A percentile compares a stretch with the other conserved stretches of the same genome.
Conservation (phyloP, 257 asterid species). For the Nyctanthes arbortristis region DNA sequence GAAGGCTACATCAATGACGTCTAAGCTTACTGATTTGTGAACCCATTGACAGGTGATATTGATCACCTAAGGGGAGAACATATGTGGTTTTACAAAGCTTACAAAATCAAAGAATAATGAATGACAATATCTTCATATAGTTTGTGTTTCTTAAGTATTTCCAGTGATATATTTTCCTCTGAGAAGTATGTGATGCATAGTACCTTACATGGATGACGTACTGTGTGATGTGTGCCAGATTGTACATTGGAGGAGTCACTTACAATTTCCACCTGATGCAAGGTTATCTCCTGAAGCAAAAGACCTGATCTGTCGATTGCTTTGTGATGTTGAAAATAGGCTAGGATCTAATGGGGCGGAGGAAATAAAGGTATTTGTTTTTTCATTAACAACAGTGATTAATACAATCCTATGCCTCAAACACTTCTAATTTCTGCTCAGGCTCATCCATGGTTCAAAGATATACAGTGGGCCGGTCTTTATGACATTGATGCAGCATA, state of each 20-base stretch:
- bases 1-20: conserved; percentile 2
- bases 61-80: not conserved
- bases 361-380: conserved; percentile 61
- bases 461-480: conserved; percentile 63
- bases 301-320: conserved; percentile 63
- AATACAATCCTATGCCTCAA: not conserved
- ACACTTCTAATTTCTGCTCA: conserved; percentile 19
- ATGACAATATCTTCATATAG: not conserved
- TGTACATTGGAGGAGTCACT: conserved; percentile 70
- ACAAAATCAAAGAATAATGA: not conserved
- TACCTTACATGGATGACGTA: conserved; percentile 2
- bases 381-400: conserved; percentile 1
- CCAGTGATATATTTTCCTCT: conserved; percentile 5
- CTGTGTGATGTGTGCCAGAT: conserved; percentile 41
- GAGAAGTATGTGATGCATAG: conserved; percentile 9
- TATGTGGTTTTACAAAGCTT: not conserved
- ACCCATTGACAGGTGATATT: not conserved
- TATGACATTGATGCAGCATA: conserved; percentile 81
- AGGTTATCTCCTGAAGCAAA: conserved; percentile 69
- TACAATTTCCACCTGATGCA: conserved; percentile 62
- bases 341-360: conserved; percentile 76
- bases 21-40: not conserved
- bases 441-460: conserved; percentile 95
- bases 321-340: conserved; percentile 61
- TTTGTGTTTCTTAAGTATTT: not conserved